Conservation (phyloP, 1,284 basidiomycete species). For the Tremellales sp. region DNA sequence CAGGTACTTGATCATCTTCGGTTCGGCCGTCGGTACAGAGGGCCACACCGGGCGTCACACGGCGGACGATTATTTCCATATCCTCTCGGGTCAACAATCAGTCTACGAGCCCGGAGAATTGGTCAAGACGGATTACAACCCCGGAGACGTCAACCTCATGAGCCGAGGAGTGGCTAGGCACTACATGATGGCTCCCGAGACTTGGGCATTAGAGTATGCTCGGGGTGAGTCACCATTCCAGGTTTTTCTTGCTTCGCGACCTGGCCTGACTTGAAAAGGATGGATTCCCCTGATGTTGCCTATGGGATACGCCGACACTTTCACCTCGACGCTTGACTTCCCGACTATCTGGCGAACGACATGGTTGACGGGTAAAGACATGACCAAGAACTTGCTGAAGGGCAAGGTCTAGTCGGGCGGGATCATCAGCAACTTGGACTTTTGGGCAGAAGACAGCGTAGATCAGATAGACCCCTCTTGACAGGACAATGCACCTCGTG, state of each 20-base stretch:
- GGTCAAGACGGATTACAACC: conserved; percentile 73
- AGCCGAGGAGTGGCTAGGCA: conserved; percentile 82
- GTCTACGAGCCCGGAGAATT: conserved; percentile 78
- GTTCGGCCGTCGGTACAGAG: conserved; percentile 92
- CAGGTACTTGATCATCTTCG: conserved; percentile 71
- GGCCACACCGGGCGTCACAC: conserved; percentile 92
- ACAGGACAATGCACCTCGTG: no score
- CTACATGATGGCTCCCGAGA: conserved; percentile 94
- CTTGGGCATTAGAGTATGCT: conserved; percentile 93
- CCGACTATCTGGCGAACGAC: conserved; percentile 75
- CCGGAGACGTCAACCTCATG: conserved; percentile 81
- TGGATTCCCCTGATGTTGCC: conserved; percentile 91
- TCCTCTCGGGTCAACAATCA: conserved; percentile 87
- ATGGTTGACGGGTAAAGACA: conserved; percentile 76
- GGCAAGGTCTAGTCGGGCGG: conserved; percentile 88
- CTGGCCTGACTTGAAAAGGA: conserved; percentile 46
- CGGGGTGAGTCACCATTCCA: conserved; percentile 57
- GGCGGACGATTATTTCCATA: conserved; percentile 92
- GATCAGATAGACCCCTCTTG: no score
- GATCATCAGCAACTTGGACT: no score
- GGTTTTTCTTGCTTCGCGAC: neutral
- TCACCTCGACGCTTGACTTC: conserved; percentile 86
- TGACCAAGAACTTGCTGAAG: conserved; percentile 70
- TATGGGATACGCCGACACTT: conserved; percentile 81
- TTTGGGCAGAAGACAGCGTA: no score